phyloP scores from a whole-genome alignment of 306 rosid species.

The Canavalia gladiata region DNA sequence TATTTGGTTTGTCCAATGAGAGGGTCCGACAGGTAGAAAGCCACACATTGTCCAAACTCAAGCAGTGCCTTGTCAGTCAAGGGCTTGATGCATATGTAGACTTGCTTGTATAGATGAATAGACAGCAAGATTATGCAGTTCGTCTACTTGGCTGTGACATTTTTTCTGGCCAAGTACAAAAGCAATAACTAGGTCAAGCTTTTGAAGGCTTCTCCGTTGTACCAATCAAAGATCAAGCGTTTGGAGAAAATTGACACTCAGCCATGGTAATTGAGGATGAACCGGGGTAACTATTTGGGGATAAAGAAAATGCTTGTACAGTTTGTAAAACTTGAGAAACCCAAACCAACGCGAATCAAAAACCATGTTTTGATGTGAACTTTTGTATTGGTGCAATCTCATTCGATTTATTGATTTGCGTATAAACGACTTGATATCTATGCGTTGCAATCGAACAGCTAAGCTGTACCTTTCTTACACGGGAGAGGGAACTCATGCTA shows the following conservation, averaged over 20 bases:
- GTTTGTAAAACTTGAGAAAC: conserved; percentile 16
- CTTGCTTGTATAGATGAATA: conserved; percentile 60
- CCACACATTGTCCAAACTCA: conserved; percentile 78
- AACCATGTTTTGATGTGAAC: conserved; percentile 8
- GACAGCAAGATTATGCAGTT: conserved; percentile 41
- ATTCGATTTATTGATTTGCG: not conserved
- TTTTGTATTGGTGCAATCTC: not conserved
- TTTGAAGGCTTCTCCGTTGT: conserved; percentile 8
- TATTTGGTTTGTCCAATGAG: conserved; percentile 77
- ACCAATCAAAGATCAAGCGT: too few species aligned
- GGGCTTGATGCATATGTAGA: conserved; percentile 74
- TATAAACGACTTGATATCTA: not conserved
- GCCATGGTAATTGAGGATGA: conserved; percentile 5
- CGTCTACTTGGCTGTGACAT: conserved; percentile 17
- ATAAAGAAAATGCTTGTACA: conserved; percentile 1
- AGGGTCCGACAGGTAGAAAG: conserved; percentile 75
- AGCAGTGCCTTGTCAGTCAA: conserved; percentile 65
- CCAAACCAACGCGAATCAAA: not conserved
- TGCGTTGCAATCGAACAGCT: not conserved
- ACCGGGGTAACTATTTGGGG: not conserved
- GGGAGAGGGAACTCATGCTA: not conserved
- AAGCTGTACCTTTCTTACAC: not conserved
- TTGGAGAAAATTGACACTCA: not conserved
- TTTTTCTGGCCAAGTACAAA: conserved; percentile 31
- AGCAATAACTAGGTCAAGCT: conserved; percentile 27